phyloP scores from a whole-genome alignment of 495 filamentous ascomycete genomes.

The Cercophora samala region DNA sequence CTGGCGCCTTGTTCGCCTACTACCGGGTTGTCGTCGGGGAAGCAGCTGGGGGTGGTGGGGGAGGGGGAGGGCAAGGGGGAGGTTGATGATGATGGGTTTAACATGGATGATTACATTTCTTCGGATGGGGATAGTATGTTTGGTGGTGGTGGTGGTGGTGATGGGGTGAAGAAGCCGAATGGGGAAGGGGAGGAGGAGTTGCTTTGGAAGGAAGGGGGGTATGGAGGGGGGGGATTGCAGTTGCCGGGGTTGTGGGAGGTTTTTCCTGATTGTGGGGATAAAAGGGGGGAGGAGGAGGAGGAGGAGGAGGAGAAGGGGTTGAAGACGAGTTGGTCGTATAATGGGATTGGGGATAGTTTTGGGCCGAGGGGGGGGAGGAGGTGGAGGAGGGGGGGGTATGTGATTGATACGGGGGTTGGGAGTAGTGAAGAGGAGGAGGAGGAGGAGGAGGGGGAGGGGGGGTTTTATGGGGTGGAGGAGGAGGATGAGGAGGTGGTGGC shows the following conservation, averaged over 20 bases:
- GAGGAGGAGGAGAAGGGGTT: not conserved
- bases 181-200: constrained; percentile 45
- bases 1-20: no score
- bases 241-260: constrained; percentile 38
- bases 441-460: not conserved
- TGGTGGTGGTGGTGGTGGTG: constrained; percentile 16
- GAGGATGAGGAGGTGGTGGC: not conserved
- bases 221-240: constrained; percentile 33
- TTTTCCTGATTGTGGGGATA: not conserved
- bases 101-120: constrained; percentile 42
- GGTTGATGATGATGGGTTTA: constrained; percentile 23
- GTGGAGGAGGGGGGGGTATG: constrained; percentile 13
- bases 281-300: not conserved
- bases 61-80: no score
- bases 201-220: constrained; percentile 41
- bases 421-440: constrained; percentile 1
- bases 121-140: constrained; percentile 36
- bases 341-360: not conserved
- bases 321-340: not conserved
- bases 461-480: not conserved
- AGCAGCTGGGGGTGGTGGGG: no score
- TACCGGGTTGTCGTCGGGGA: no score
- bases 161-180: constrained; percentile 1
- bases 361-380: not conserved
- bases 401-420: constrained; percentile 11